Conservation (phyloP, 441 rosid species). For the Syzygium malaccense region DNA sequence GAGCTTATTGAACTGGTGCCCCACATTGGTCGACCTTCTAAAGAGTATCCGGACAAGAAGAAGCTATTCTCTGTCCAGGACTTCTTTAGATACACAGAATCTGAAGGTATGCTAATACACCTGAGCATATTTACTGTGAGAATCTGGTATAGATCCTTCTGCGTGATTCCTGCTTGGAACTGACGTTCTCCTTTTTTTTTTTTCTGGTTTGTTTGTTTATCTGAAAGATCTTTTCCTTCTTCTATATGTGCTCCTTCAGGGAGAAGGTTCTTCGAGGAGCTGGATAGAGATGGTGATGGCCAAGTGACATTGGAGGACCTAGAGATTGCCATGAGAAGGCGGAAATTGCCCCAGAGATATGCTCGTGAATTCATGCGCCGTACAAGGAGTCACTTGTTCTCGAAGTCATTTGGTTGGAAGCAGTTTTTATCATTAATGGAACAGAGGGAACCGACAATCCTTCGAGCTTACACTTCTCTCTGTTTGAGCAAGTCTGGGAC, state of each 20-base stretch:
- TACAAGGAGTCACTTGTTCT: slow-evolving; percentile 79
- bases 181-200: not conserved
- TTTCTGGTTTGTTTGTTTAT: not conserved
- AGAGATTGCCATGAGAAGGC: slow-evolving; percentile 83
- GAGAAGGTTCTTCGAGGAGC: slow-evolving; percentile 90
- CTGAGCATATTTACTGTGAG: not conserved
- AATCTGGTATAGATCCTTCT: not conserved
- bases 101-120: slow-evolving; percentile 61
- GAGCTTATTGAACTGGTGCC: slow-evolving; percentile 89
- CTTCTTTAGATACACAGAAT: slow-evolving; percentile 94
- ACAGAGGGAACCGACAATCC: slow-evolving; percentile 94
- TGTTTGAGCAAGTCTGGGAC: slow-evolving; percentile 95
- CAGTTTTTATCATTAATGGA: slow-evolving; percentile 96
- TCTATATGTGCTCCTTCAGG: slow-evolving; percentile 35
- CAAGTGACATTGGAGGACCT: slow-evolving; percentile 92
- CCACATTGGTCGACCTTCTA: slow-evolving; percentile 63
- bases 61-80: slow-evolving; percentile 92
- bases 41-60: slow-evolving; percentile 93
- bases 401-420: slow-evolving; percentile 97
- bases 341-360: slow-evolving; percentile 76
- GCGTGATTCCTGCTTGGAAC: not conserved
- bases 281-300: slow-evolving; percentile 98
- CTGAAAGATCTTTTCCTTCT: not conserved
- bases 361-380: slow-evolving; percentile 87
- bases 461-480: slow-evolving; percentile 91